These are phyloP conservation scores for Candida cerambycidarum DNA, from an alignment of 805 yeast species.

Conservation along the genomic window DNA sequence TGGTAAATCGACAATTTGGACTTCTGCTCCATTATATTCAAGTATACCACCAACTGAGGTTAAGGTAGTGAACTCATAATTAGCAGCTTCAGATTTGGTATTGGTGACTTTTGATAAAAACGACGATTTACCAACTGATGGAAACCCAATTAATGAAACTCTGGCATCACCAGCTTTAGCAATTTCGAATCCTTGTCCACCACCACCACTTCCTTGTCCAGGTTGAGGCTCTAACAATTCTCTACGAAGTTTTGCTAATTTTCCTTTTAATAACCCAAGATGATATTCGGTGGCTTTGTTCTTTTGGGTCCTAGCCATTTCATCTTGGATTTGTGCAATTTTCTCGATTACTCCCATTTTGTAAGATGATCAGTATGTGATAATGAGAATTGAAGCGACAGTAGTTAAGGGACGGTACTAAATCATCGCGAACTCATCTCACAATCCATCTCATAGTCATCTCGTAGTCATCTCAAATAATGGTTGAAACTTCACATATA, in stretches of 20 bases:
- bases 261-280: constrained; percentile 90
- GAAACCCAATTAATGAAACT: constrained; percentile 93
- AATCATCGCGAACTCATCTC: constrained; percentile 3
- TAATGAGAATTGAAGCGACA: too few species aligned
- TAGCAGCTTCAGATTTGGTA: constrained; percentile 93
- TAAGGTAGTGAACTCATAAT: constrained; percentile 91
- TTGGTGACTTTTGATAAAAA: constrained; percentile 85
- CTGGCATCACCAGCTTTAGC: constrained; percentile 96
- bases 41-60: constrained; percentile 96
- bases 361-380: too few species aligned
- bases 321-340: constrained; percentile 87
- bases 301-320: constrained; percentile 92
- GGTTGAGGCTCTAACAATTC: constrained; percentile 90
- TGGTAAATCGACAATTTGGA: constrained; percentile 95
- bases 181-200: constrained; percentile 91
- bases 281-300: constrained; percentile 98
- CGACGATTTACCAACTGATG: constrained; percentile 96
- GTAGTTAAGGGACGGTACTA: background rate
- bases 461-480: constrained; percentile 1
- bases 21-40: constrained; percentile 94
- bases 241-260: constrained; percentile 87
- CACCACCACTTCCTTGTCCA: constrained; percentile 67
- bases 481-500: background rate
- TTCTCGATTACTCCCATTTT: constrained; percentile 53
- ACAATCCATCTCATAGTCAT: too few species aligned